Evolutionary conservation across 371 early-diverging fungal species (phyloP).

Genomic region (Mucor saturninus): DNA sequence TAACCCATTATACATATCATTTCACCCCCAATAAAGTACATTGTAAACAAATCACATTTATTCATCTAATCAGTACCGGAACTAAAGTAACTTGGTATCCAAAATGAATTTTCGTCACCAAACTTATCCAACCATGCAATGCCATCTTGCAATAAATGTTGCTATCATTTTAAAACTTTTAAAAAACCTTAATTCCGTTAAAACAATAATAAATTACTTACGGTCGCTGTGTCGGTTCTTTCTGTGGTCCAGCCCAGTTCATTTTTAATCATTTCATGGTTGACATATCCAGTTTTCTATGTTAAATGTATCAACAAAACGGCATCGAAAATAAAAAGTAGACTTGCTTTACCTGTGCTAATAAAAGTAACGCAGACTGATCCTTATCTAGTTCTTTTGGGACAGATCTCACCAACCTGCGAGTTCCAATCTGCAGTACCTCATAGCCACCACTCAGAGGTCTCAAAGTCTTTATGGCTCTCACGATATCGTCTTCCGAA

Average conservation of each 20-base stretch:
- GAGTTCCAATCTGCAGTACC: conserved; percentile 75
- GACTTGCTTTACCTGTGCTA: conserved; percentile 65
- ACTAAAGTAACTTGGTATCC: conserved; percentile 80
- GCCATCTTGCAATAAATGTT: conserved; percentile 77
- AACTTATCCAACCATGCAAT: conserved; percentile 86
- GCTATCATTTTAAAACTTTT: conserved; percentile 39
- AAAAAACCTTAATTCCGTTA: conserved; percentile 10
- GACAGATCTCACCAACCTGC: conserved; percentile 86
- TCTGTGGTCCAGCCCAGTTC: conserved; percentile 68
- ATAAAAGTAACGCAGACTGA: conserved; percentile 65
- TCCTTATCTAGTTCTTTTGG: conserved; percentile 91
- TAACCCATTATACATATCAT: background rate
- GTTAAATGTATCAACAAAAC: background rate
- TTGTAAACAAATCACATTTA: background rate
- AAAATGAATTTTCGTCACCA: conserved; percentile 66
- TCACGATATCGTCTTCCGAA: conserved; percentile 77
- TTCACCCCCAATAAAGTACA: background rate
- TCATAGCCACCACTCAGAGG: conserved; percentile 89
- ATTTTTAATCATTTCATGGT: conserved; percentile 51
- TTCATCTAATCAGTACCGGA: background rate
- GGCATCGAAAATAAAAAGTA: background rate
- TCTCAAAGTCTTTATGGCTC: conserved; percentile 82
- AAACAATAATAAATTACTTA: background rate
- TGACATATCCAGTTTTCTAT: conserved; percentile 70
- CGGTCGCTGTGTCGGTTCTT: conserved; percentile 54